Percentiles rank a stretch among this genome's conserved stretches.
phyloP scores from a whole-genome alignment of 2,329 filamentous ascomycete genomes.

The Cyanodermella asteris region DNA sequence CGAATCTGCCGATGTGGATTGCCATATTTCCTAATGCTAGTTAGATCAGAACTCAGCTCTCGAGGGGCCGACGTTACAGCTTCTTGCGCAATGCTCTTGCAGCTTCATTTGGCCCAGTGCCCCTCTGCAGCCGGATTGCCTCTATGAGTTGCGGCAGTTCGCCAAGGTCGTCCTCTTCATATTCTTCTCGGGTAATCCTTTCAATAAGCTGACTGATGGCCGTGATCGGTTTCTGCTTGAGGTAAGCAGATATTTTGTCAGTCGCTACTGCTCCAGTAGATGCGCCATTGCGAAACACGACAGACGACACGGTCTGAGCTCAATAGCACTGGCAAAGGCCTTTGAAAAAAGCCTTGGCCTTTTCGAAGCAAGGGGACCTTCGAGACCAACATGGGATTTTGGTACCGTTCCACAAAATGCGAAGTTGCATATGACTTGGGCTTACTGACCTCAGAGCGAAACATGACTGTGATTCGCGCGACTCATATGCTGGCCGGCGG shows the following conservation, averaged over 20 bases:
- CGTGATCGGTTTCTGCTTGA: slow-evolving; percentile 65
- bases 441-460: too few relatives aligned
- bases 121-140: slow-evolving; percentile 63
- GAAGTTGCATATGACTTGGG: too few relatives aligned
- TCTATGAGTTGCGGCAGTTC: slow-evolving; percentile 90
- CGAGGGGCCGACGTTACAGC: slow-evolving; percentile 36
- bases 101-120: slow-evolving; percentile 67
- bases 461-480: too few relatives aligned
- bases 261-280: too few relatives aligned
- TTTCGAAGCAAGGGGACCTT: background rate
- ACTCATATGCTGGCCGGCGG: too few relatives aligned
- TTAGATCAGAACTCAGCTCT: slow-evolving; percentile 1
- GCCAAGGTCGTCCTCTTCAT: slow-evolving; percentile 74
- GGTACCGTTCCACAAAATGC: slow-evolving; percentile 3
- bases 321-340: slow-evolving; percentile 7
- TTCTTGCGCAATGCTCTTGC: slow-evolving; percentile 89
- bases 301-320: slow-evolving; percentile 4
- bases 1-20: slow-evolving; percentile 81
- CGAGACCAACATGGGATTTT: slow-evolving; percentile 2
- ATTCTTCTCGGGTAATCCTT: slow-evolving; percentile 69
- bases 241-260: background rate
- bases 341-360: background rate
- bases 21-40: slow-evolving; percentile 54
- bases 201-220: slow-evolving; percentile 87
- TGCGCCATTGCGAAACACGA: background rate